Evolutionary conservation across 1,139 yeast species (phyloP).

Genomic region (Candida anutae): DNA sequence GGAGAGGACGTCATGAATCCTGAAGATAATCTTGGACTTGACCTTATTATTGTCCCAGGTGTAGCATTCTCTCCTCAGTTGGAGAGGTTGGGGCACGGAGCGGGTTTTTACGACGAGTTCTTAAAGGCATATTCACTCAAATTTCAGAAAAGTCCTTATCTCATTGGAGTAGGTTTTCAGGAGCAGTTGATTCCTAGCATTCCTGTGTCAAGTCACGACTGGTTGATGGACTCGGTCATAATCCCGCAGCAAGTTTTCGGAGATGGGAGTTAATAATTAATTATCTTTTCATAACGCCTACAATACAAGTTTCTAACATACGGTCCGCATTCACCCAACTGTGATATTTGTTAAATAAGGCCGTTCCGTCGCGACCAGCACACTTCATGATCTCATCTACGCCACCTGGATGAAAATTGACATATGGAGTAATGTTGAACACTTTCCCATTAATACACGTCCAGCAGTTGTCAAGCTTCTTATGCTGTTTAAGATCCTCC

Average conservation of each 20-base stretch:
- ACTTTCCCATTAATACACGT: conserved; percentile 74
- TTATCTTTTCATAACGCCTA: conserved; percentile 50
- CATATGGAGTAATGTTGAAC: conserved; percentile 75
- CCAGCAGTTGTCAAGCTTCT: conserved; percentile 68
- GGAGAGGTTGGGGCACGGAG: conserved; percentile 82
- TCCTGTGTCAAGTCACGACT: conserved; percentile 70
- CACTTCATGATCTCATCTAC: conserved; percentile 65
- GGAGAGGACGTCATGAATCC: conserved; percentile 29
- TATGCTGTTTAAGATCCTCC: conserved; percentile 57
- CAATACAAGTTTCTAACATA: conserved; percentile 67
- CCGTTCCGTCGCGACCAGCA: conserved; percentile 82
- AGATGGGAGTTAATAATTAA: no score
- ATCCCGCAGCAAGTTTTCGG: no score
- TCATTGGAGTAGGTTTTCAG: conserved; percentile 63
- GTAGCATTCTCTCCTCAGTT: conserved; percentile 60
- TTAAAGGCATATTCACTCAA: conserved; percentile 41
- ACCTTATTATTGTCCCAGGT: conserved; percentile 76
- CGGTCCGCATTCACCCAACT: conserved; percentile 86
- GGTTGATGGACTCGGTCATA: conserved; percentile 54
- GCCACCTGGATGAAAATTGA: conserved; percentile 93
- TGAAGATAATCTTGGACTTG: conserved; percentile 40
- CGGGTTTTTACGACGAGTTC: conserved; percentile 84
- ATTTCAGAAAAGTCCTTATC: conserved; percentile 26
- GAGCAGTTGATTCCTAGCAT: conserved; percentile 57
- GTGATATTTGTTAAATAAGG: conserved; percentile 72